Evolutionary conservation across 192 early-diverging fungal genomes (phyloP), one percentile per base, ranked within the genome.

Genomic region (Helicostylum pulchrum): DNA sequence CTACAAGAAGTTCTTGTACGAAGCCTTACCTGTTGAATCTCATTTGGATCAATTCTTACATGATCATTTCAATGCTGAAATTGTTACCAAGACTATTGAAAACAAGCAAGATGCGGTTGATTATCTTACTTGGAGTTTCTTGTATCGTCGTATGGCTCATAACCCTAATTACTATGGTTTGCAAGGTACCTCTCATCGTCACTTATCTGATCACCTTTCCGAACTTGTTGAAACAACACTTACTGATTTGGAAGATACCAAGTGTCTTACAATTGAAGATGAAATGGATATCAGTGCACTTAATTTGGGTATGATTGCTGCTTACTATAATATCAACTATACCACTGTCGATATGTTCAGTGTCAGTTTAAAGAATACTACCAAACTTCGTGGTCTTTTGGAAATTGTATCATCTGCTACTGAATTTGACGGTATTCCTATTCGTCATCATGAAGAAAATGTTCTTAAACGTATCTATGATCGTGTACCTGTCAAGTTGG

Each of bases 41-140:
- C 94, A 95, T 51, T 75, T 99, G 66, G 93, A 99, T 64, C 88
- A 89, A 51, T 90, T 90, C 70, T 77, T 99, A 68, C 95, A 97
- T 70, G 96, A 99, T 64, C 93, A 94, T 76, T 94, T 99, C 79
- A 97, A 96, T 75, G 92, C 94, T 19, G 97, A 98, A 67, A 88
- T 97, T 64, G 95, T 94, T 0, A 95, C 94, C 32, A 90, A 91
- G 69, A 94, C 94, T 0, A 94, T 99, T 47, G 89, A 90, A 71
- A 96, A 90, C 74, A 98, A 96, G 81, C 94, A 99, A 72, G 96
- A 98, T 71, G 97, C 97, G 0, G 94, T 99, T 0, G 97, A 99
- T 62, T 99, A 98, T 61, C 76, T 99, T 58, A 99, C 97, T 0
- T 99, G 97, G 97, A 94, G 96, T 30, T 92, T 98, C 79, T 69